Percentiles rank a stretch among this genome's conserved stretches.
These are phyloP conservation scores for Podaxis sp. DNA, from an alignment of 768 basidiomycete genomes.

Conservation along the genomic window DNA sequence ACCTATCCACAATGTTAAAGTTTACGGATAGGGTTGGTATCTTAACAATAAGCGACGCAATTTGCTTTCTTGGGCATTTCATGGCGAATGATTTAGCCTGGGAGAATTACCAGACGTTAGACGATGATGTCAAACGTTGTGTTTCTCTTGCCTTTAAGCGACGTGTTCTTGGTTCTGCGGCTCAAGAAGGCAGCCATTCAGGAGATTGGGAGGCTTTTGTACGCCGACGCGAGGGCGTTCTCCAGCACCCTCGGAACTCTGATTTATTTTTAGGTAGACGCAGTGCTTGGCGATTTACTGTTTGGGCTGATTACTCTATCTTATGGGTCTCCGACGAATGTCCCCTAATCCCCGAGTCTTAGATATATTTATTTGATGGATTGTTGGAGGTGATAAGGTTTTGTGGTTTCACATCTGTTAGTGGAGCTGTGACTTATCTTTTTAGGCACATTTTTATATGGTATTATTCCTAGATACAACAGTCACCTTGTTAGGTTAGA, in stretches of 20 bases:
- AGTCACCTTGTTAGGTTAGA: too few relatives aligned
- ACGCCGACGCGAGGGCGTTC: neutral
- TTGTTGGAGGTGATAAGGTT: too few relatives aligned
- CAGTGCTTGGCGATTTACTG: neutral
- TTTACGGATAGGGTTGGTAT: neutral
- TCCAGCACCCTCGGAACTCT: neutral
- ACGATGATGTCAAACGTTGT: neutral
- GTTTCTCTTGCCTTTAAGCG: neutral
- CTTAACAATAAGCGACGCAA: neutral
- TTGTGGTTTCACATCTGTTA: too few relatives aligned
- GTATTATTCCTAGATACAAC: too few relatives aligned
- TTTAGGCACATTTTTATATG: too few relatives aligned
- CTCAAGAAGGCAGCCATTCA: neutral
- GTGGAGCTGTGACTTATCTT: too few relatives aligned
- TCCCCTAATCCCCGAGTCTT: neutral
- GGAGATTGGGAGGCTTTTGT: slow-evolving; percentile 1
- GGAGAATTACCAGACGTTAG: neutral
- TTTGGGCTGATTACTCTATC: neutral
- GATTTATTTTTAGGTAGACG: slow-evolving; percentile 1
- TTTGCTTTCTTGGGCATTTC: neutral
- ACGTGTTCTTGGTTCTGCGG: neutral
- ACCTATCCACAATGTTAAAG: neutral
- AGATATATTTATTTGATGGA: neutral
- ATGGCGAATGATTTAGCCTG: neutral
- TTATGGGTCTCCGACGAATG: neutral